phyloP scores from a whole-genome alignment of 768 basidiomycete genomes.

The Pilatotrama ljubarskyi region DNA sequence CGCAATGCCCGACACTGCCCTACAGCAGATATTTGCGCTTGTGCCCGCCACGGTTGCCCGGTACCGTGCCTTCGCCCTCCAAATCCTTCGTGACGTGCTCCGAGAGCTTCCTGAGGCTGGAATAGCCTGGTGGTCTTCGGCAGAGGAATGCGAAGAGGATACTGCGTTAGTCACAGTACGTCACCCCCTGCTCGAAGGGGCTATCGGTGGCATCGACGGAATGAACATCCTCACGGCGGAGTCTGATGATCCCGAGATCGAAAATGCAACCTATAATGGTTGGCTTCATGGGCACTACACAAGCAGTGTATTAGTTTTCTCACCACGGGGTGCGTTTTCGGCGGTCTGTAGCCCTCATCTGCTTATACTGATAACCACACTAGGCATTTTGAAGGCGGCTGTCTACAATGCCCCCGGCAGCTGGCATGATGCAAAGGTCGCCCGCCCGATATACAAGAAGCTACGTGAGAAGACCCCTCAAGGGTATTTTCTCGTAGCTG shows the following conservation, averaged over 20 bases:
- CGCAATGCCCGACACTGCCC: conserved; percentile 38
- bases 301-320: conserved; percentile 41
- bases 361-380: too few relatives aligned
- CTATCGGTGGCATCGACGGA: conserved; percentile 45
- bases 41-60: conserved; percentile 38
- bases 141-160: conserved; percentile 32
- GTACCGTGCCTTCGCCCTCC: conserved; percentile 37
- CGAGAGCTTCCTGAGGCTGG: conserved; percentile 31
- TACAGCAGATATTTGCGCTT: conserved; percentile 45
- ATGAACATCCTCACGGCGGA: conserved; percentile 40
- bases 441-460: conserved; percentile 40
- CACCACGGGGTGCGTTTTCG: conserved; percentile 27
- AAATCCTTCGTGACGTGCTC: conserved; percentile 35
- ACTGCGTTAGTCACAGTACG: conserved; percentile 30
- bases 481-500: conserved; percentile 44
- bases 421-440: conserved; percentile 50
- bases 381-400: conserved; percentile 37
- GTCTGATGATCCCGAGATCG: conserved; percentile 40
- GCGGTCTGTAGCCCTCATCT: too few relatives aligned
- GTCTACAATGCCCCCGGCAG: conserved; percentile 45
- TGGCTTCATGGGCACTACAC: conserved; percentile 44
- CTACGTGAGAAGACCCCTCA: conserved; percentile 37
- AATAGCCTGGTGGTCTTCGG: conserved; percentile 31
- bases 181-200: conserved; percentile 37
- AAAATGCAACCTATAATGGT: conserved; percentile 49